These are phyloP conservation scores for Podospora anserina DNA, from an alignment of 495 filamentous ascomycete species.

Conservation along the genomic window DNA sequence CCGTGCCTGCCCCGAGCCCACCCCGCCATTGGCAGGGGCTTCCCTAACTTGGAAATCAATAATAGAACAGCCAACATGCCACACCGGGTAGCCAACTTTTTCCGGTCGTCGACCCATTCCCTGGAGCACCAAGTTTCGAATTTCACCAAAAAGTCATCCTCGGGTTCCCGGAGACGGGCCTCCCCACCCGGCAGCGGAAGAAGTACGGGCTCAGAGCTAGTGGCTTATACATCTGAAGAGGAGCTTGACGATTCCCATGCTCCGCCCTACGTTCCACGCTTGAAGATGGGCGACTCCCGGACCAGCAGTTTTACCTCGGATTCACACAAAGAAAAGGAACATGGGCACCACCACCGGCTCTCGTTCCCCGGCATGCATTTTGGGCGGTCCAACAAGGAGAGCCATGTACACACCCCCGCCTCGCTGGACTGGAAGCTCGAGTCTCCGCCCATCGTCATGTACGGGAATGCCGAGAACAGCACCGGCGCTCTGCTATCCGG, in stretches of 20 bases:
- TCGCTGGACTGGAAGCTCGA: slow-evolving; percentile 77
- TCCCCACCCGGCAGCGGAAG: slow-evolving; percentile 28
- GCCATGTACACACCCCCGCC: slow-evolving; percentile 40
- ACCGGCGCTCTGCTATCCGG: slow-evolving; percentile 87
- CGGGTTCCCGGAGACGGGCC: slow-evolving; percentile 23
- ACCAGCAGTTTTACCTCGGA: slow-evolving; percentile 30
- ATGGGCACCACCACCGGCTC: slow-evolving; percentile 43
- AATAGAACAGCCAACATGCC: slow-evolving; percentile 41
- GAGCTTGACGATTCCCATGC: slow-evolving; percentile 28
- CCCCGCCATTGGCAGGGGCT: slow-evolving; percentile 24
- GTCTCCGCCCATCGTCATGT: slow-evolving; percentile 84
- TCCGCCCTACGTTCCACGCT: slow-evolving; percentile 17
- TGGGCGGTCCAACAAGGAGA: slow-evolving; percentile 46
- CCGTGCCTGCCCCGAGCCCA: slow-evolving; percentile 8
- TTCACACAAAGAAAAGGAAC: slow-evolving; percentile 32
- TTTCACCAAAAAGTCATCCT: slow-evolving; percentile 30
- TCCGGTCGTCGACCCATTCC: slow-evolving; percentile 42
- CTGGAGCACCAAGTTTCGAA: slow-evolving; percentile 33
- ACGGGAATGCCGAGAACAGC: slow-evolving; percentile 68
- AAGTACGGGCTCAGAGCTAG: slow-evolving; percentile 28
- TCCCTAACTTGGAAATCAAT: not conserved
- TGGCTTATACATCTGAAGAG: slow-evolving; percentile 37
- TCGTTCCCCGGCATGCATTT: slow-evolving; percentile 49
- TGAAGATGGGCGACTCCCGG: slow-evolving; percentile 33
- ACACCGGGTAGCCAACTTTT: slow-evolving; percentile 50